Evolutionary conservation across 306 rosid species (phyloP), one percentile per base, ranked within the genome.

Genomic region (Bauhinia variegata): DNA sequence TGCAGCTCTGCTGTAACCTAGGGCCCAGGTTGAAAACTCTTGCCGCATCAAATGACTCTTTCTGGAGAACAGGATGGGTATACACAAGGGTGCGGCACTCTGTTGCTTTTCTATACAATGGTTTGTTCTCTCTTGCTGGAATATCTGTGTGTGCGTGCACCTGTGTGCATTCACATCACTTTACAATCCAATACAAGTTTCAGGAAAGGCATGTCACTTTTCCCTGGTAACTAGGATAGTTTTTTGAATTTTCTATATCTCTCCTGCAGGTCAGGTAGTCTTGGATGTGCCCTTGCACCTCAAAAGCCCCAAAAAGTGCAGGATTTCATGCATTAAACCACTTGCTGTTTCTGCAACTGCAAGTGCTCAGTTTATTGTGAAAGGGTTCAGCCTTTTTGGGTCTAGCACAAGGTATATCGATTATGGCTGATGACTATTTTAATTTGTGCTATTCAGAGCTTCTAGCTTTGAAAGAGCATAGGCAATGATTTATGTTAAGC

Each of bases 21-120:
- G 80, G 96, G 18, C 76, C 88, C 73, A 75, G 73, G 71, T 82
- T 92, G 82, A 77, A 76, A 67, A 87, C 71, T 72, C 74, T 89
- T 52, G 88, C 81, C 43, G 79, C 73, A 9, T 73, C 85, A 32
- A 68, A 73, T 52, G 92, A 87, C 67, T 70, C 92, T 70, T 84
- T 92, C 58, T 92, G 97, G 97, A 85, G 78, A 67, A 82, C 88
- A 16, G 97, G 97, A 75, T 92, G 96, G 97, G 74, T 87, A 52
- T 89, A 83, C 43, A 50, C 83, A 30, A 86, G 96, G 76, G 85
- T 83, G 85, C 85, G 48, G 59, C 83, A 89, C 65, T 82, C 73
- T 65, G 87, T 85, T 62, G 87, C 95, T 47, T 82, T 92, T 77
- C 59, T 84, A 60, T 82, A 83, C 79, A 83, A 89, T 70, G 97